Evolutionary conservation across 495 filamentous ascomycete species (phyloP), one percentile per base, ranked within the genome.

Genomic region (Pseudomonodictys pantanalensis): DNA sequence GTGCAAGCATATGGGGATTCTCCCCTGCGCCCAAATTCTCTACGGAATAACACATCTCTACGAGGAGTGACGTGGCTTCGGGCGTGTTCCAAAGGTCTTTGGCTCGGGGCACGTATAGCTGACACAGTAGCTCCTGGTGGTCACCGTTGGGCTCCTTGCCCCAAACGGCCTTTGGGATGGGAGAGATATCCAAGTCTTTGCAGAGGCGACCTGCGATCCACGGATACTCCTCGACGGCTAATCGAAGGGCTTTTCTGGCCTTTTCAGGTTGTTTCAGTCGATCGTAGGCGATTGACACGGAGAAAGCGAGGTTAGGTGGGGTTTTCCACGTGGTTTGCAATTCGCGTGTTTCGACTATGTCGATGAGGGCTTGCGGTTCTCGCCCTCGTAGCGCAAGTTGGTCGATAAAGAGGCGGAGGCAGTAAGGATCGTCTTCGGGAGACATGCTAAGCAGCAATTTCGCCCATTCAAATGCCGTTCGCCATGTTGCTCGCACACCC

Each of bases 61-160:
- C 79, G 1, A 98, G 78, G 3, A 97, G 72, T 25, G 81, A 75
- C 0, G 81, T 82, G 8, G 84, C 81, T 63, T 89, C 84, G 0
- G 91, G 81, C 1, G 86, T 90, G 58, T 89, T 90, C 95, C 95
- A 99, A 15, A 97, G 78, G 66, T 95, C 90, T 67, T 92, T 93
- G 2, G 89, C 82, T 28, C 86, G 83, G 22, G 83, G 75, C 33
- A 91, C 81, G 70, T 97, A 97, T 0, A 96, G 78, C 60, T 89
- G 84, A 1, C 85, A 83, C 52, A 91, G 76, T 10, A 97, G 77
- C 47, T 82, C 81, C 55, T 95, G 88, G n/a, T 81, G 77, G 11
- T 81, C 75, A 5, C 83, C 82, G 2, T 80, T 81, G 22, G 91
- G 83, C 66, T 81, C 77, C 48, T 83, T 78, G 38, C 89, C 92